Conservation (phyloP, 129 eudicot species). For the Cynara cardunculus region DNA sequence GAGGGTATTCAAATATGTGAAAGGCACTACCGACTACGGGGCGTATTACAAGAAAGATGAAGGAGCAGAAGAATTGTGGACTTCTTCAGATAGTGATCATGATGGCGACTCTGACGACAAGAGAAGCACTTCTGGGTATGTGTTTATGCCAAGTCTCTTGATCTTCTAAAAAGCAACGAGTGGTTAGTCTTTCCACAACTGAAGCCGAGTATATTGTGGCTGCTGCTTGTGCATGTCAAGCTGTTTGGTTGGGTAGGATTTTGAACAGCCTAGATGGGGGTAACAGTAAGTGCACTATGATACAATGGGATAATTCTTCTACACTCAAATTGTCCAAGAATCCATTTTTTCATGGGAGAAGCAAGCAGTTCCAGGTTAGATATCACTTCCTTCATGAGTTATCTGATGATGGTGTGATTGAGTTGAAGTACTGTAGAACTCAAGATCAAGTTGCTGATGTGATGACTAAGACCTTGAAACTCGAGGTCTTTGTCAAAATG, state of each 20-base stretch:
- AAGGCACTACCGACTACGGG: not conserved
- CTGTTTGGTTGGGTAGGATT: not conserved
- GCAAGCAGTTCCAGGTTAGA: not conserved
- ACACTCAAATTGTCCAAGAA: not conserved
- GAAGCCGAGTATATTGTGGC: no score
- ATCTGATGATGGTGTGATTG: not conserved
- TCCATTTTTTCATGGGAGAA: not conserved
- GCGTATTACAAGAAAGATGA: not conserved
- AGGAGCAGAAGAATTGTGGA: not conserved
- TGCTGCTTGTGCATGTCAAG: not conserved
- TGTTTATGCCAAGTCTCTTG: not conserved
- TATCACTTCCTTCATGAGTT: not conserved
- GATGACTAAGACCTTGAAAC: not conserved
- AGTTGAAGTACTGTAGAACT: not conserved
- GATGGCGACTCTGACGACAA: not conserved
- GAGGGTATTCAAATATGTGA: not conserved
- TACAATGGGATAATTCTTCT: not conserved
- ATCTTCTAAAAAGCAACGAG: not conserved
- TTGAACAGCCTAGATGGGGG: not conserved
- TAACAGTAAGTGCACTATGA: not conserved
- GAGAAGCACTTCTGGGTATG: not conserved
- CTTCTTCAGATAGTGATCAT: not conserved
- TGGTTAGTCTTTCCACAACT: not conserved
- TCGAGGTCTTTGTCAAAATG: not conserved
- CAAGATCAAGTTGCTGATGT: not conserved